phyloP scores from a whole-genome alignment of 1,139 yeast species.

The Sugiyamaella novakii region DNA sequence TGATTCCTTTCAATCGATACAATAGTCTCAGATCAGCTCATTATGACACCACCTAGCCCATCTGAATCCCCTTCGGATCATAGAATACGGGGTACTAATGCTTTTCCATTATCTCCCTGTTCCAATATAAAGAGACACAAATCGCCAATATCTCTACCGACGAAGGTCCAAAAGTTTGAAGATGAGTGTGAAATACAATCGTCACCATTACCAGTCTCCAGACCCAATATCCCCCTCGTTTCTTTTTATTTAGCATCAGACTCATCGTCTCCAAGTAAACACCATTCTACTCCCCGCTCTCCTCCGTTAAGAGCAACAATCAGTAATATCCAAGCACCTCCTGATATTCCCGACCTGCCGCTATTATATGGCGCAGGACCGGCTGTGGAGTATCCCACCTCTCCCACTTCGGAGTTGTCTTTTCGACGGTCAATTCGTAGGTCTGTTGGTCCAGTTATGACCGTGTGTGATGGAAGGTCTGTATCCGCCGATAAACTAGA shows the following conservation, averaged over 20 bases:
- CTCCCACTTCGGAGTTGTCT: constrained; percentile 24
- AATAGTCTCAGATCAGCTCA: too few relatives aligned
- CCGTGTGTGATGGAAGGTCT: not conserved
- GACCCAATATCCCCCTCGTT: constrained; percentile 6
- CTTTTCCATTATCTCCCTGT: constrained; percentile 14
- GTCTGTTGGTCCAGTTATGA: not conserved
- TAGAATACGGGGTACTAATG: not conserved
- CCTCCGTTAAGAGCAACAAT: constrained; percentile 5
- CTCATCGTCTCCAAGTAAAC: constrained; percentile 9
- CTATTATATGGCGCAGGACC: constrained; percentile 26
- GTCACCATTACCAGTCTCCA: not conserved
- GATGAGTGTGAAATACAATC: not conserved
- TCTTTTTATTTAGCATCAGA: constrained; percentile 11
- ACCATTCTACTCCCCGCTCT: not conserved
- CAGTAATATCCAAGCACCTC: constrained; percentile 12
- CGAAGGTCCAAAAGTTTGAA: too few relatives aligned
- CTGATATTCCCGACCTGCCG: constrained; percentile 22
- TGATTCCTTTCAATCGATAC: too few relatives aligned
- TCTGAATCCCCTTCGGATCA: constrained; percentile 2
- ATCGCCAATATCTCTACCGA: not conserved
- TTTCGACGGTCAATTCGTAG: constrained; percentile 5
- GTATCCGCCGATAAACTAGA: not conserved
- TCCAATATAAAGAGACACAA: constrained; percentile 13
- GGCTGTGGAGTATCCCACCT: constrained; percentile 24
- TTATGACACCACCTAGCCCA: constrained; percentile 7